These are phyloP conservation scores for Boechera divaricarpa DNA, from an alignment of 345 rosid species.

Conservation along the genomic window DNA sequence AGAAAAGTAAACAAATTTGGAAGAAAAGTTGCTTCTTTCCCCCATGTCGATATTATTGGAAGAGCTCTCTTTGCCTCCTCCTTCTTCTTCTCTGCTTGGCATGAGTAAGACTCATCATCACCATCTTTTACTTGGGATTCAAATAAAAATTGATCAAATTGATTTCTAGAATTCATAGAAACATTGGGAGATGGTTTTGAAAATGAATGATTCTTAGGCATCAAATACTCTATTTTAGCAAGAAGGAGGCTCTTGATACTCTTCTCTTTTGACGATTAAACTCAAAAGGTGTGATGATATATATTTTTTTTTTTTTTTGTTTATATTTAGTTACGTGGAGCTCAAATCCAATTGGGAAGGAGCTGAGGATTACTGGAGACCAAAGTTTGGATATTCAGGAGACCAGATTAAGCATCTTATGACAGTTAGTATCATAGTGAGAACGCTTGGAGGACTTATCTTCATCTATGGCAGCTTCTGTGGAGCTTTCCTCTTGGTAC, in stretches of 20 bases:
- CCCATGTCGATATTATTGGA: conserved; percentile 40
- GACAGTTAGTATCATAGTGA: conserved; percentile 39
- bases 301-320: neutral
- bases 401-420: conserved; percentile 42
- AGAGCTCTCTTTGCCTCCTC: conserved; percentile 46
- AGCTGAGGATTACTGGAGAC: conserved; percentile 37
- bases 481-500: conserved; percentile 47
- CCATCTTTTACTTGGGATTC: neutral
- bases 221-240: neutral
- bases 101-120: conserved; percentile 36
- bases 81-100: conserved; percentile 44
- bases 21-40: conserved; percentile 38
- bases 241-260: neutral
- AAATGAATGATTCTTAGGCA: neutral
- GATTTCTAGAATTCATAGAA: neutral
- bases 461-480: conserved; percentile 47
- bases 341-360: conserved; percentile 39
- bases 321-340: conserved; percentile 31
- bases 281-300: neutral
- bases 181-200: neutral
- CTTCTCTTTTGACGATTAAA: neutral
- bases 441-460: conserved; percentile 41
- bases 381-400: conserved; percentile 43
- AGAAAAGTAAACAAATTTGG: conserved; percentile 41
- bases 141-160: too few relatives aligned